A percentile compares a stretch with the other conserved stretches of the same genome.
Conservation (phyloP, 208 protist genomes). For the Crithidia fasciculata region DNA sequence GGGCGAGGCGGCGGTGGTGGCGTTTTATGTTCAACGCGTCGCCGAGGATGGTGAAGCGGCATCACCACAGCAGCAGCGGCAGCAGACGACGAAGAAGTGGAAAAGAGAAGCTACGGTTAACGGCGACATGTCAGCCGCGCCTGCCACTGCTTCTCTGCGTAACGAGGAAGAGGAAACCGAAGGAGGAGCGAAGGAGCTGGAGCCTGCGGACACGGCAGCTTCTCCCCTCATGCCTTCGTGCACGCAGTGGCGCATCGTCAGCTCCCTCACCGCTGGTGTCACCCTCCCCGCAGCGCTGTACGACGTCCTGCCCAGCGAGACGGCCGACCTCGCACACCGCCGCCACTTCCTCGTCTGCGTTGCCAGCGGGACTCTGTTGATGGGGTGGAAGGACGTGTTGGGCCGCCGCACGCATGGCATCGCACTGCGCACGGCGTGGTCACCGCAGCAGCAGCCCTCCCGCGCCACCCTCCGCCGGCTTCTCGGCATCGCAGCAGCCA, state of each 20-base stretch:
- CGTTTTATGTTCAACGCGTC: conserved; percentile 31
- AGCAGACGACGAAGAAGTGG: not conserved
- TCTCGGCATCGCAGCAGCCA: not conserved
- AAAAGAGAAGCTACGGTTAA: not conserved
- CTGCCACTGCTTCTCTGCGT: too few relatives aligned
- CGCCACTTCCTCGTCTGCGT: conserved; percentile 37
- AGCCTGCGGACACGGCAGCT: not conserved
- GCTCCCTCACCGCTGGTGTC: conserved; percentile 23
- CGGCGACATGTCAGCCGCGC: too few relatives aligned
- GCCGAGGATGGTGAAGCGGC: not conserved
- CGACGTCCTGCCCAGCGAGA: not conserved
- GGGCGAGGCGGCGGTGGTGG: conserved; percentile 39
- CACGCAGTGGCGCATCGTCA: conserved; percentile 4
- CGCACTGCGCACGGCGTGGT: conserved; percentile 46
- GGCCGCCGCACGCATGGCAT: conserved; percentile 21
- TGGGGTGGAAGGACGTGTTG: conserved; percentile 44
- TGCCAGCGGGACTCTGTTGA: conserved; percentile 32
- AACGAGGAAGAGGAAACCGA: too few relatives aligned
- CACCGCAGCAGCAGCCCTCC: conserved; percentile 47
- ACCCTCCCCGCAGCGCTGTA: conserved; percentile 17
- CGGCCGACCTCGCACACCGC: conserved; percentile 11
- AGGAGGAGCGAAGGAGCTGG: too few relatives aligned
- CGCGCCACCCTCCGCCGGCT: conserved; percentile 25
- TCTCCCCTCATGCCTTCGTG: too few relatives aligned
- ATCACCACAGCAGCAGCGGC: not conserved